Base-by-base conservation (phyloP, 2,329 filamentous ascomycete genomes). In the Paecilomyces dactylethromorphus region DNA sequence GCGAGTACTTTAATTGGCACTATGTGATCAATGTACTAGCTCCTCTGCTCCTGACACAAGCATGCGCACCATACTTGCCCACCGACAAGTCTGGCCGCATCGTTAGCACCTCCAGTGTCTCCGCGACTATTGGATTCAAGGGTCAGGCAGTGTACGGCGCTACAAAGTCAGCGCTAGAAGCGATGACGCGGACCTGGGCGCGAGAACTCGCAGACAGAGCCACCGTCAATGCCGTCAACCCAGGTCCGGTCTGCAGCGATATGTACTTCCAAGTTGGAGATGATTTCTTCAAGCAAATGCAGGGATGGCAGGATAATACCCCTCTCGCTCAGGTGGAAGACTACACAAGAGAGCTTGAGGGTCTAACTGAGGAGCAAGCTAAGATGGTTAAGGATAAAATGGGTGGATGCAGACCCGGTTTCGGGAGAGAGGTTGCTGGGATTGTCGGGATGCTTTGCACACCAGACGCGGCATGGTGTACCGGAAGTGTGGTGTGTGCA, bases 1-100 rank as follows among this genome's bases (percentile, higher is more conserved):
- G 80, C 5, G 80, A 81, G 12, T 83, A 92, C 67, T 95, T 92
- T 76, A 81, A 86, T 51, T 78, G 82, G 65, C 86, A 88, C 58
- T 95, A 91, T 78, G 83, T 84, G 58, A 82, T 94, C 75, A 96
- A 96, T 69, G 91, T 95, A 22, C 83, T 91, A 10, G 91, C 89
- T 0, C 91, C 91, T 1, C 76, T 96, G 22, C 82, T 96, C 1
- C 80, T 96, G 13, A 84, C 90, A 26, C 87, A 96, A 74, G 89
- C 89, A 4, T 84, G 85, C 0, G 76, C 86, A 32, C 87, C 86
- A 0, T 87, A 88, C 74, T 81, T 96, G 3, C 91, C 84, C 1
- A 75, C 72, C 57, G 89, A 90, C 75, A 87, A 87, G 62, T 86
- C 79, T 22, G 86, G 85, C 1, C 79, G 86, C 31, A 82, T 89